Evolutionary conservation across 257 asterid species (phyloP).

Genomic region (Salvia rosmarinus): DNA sequence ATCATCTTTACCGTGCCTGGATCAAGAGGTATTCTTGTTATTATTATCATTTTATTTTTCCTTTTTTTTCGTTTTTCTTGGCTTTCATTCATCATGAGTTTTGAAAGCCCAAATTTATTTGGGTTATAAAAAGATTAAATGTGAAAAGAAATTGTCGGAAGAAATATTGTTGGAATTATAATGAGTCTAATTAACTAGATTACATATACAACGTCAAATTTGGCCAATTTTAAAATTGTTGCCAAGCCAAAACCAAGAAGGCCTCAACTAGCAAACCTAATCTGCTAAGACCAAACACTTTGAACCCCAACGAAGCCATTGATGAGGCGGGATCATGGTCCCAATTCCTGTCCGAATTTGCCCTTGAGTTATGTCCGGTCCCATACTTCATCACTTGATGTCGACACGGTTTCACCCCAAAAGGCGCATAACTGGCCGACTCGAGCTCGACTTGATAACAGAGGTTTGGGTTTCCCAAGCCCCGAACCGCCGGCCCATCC

Average conservation of each 20-base stretch:
- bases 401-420: constrained; percentile 70
- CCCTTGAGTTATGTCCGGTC: constrained; percentile 33
- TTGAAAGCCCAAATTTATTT: not conserved
- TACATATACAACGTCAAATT: constrained; percentile 31
- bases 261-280: constrained; percentile 39
- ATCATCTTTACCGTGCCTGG: constrained; percentile 8
- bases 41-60: not conserved
- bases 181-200: constrained; percentile 10
- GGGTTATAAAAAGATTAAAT: not conserved
- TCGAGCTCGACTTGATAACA: constrained; percentile 52
- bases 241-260: constrained; percentile 29
- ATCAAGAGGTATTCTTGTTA: not conserved
- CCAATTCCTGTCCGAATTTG: constrained; percentile 35
- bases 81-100: not conserved
- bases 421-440: constrained; percentile 49
- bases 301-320: constrained; percentile 41
- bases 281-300: constrained; percentile 32
- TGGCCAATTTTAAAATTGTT: constrained; percentile 4
- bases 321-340: constrained; percentile 28
- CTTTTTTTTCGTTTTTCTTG: not conserved
- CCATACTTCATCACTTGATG: constrained; percentile 38
- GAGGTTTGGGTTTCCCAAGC: constrained; percentile 84
- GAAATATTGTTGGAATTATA: not conserved
- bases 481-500: constrained; percentile 83
- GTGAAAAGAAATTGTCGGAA: too few relatives aligned